These are phyloP conservation scores for Cornus suecica DNA, from an alignment of 148 eudicot genomes.

Conservation along the genomic window DNA sequence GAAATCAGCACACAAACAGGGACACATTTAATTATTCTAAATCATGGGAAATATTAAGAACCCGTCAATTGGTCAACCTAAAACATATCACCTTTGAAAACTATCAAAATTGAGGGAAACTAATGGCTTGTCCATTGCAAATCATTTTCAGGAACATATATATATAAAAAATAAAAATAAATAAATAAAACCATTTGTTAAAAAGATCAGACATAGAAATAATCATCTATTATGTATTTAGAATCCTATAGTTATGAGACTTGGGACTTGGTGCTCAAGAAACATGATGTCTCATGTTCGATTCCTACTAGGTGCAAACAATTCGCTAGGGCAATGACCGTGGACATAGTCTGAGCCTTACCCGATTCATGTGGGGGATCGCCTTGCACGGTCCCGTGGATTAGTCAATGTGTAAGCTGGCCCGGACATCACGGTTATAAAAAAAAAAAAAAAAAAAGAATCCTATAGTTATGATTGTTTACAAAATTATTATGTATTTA, in stretches of 20 bases:
- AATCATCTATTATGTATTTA: background rate
- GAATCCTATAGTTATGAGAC: no score
- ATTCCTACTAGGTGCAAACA: no score
- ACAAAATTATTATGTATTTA: background rate
- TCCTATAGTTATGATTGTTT: background rate
- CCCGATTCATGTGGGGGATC: no score
- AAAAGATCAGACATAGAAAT: no score
- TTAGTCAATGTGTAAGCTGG: no score
- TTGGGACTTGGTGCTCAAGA: no score
- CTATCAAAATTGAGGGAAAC: constrained; percentile 1
- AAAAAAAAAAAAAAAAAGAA: no score
- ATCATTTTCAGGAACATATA: background rate
- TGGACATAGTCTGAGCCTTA: no score
- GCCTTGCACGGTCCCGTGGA: no score
- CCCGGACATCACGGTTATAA: no score
- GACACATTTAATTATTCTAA: constrained; percentile 4
- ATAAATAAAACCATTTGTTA: background rate
- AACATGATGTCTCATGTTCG: no score
- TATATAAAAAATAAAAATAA: background rate
- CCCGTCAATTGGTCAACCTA: background rate
- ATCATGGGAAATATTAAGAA: background rate
- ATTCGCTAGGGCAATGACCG: no score
- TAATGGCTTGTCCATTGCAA: background rate
- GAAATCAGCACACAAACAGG: background rate
- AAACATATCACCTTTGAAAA: constrained; percentile 2